A percentile compares a stretch with the other conserved stretches of the same genome.
phyloP scores from a whole-genome alignment of 345 rosid genomes.

The Hibiscus tridactylites region DNA sequence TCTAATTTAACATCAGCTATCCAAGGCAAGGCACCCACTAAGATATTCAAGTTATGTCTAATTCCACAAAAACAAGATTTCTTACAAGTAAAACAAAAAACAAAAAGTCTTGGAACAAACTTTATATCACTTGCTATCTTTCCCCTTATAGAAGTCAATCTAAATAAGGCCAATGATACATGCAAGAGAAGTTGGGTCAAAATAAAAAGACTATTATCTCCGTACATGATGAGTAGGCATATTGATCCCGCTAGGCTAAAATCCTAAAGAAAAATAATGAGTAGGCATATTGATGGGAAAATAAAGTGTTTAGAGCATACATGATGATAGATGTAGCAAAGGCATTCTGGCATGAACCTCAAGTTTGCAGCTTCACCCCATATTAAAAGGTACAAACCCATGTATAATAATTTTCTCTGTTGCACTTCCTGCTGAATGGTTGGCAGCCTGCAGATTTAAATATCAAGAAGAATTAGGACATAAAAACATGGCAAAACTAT shows the following conservation, averaged over 20 bases:
- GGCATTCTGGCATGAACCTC: conserved; percentile 99
- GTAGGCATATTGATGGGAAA: conserved; percentile 11
- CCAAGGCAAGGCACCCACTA: background rate
- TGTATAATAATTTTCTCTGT: conserved; percentile 87
- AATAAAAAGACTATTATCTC: background rate
- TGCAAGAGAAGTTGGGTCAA: background rate
- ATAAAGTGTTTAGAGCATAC: conserved; percentile 37
- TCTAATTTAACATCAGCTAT: background rate
- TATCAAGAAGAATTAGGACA: conserved; percentile 8
- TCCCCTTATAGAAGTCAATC: background rate
- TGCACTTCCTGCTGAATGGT: conserved; percentile 99
- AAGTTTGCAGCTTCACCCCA: conserved; percentile 99
- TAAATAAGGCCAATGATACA: background rate
- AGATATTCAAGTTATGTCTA: background rate
- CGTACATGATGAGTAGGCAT: background rate
- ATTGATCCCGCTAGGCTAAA: background rate
- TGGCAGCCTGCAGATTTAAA: conserved; percentile 68
- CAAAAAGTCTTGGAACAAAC: background rate
- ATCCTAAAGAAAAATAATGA: background rate
- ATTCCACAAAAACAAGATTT: background rate
- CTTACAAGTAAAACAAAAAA: background rate
- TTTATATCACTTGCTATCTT: background rate
- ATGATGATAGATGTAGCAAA: conserved; percentile 97
- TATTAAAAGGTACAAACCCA: conserved; percentile 92
- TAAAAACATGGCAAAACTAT: background rate